Conservation (phyloP, 352 stramenopile species). For the Pythium biforme region DNA sequence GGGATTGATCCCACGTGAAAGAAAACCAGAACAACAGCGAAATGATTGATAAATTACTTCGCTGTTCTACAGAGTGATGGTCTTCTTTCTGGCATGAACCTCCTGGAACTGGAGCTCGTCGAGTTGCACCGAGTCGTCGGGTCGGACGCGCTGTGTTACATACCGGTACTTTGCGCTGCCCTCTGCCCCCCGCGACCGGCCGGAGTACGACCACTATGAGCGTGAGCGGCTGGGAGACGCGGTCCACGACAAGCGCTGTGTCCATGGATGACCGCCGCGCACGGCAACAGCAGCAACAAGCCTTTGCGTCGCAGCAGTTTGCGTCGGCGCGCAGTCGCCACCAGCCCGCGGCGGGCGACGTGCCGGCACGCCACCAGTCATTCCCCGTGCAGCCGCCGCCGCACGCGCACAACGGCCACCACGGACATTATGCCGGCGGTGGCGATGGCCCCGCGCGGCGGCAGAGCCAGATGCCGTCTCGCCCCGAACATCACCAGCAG, state of each 20-base stretch:
- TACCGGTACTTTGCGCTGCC: no score
- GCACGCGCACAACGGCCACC: neutral
- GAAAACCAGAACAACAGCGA: no score
- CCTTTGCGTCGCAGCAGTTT: neutral
- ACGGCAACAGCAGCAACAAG: neutral
- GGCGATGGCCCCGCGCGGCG: neutral
- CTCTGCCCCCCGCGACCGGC: no score
- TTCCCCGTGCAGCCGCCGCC: constrained; percentile 10
- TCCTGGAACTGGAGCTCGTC: no score
- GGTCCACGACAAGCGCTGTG: constrained; percentile 17
- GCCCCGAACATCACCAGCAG: neutral
- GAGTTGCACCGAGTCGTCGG: no score
- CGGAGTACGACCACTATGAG: constrained; percentile 6
- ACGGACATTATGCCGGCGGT: neutral
- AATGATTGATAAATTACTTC: no score
- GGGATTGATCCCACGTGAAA: no score
- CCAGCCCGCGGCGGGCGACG: neutral
- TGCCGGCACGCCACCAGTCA: constrained; percentile 13
- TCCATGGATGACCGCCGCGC: constrained; percentile 14
- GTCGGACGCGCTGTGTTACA: no score
- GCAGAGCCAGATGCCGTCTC: neutral
- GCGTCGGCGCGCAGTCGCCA: neutral
- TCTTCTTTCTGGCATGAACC: no score
- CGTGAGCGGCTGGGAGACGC: constrained; percentile 22
- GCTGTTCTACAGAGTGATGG: no score